Evolutionary conservation across 2,329 filamentous ascomycete genomes (phyloP).

Genomic region (Exophiala bonariae): DNA sequence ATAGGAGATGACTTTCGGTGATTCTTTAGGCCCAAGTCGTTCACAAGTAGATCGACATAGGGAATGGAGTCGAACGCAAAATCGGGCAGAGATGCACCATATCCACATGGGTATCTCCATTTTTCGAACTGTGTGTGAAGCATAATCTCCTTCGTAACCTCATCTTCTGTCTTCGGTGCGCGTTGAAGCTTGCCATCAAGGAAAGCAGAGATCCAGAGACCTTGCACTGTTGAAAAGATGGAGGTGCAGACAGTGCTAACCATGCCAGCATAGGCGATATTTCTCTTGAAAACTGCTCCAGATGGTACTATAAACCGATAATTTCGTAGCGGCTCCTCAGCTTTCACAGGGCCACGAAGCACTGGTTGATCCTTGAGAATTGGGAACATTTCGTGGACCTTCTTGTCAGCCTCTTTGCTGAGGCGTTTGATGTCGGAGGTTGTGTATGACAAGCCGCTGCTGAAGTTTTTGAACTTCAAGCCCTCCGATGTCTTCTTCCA

Average conservation of each 20-base stretch:
- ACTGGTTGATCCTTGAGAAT: constrained; percentile 37
- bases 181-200: constrained; percentile 52
- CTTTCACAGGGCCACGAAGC: constrained; percentile 1
- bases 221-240: constrained; percentile 43
- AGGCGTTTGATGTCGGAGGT: constrained; percentile 16
- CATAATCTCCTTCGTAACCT: constrained; percentile 56
- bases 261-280: constrained; percentile 51
- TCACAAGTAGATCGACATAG: constrained; percentile 68
- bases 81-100: constrained; percentile 62
- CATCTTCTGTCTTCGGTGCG: constrained; percentile 14
- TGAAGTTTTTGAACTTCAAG: constrained; percentile 38
- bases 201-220: constrained; percentile 66
- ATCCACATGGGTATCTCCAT: constrained; percentile 67
- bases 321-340: too few species aligned
- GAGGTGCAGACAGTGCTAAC: constrained; percentile 47
- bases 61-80: constrained; percentile 77
- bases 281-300: constrained; percentile 31
- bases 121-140: constrained; percentile 68
- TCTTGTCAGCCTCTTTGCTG: constrained; percentile 46
- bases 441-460: constrained; percentile 46
- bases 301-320: constrained; percentile 41
- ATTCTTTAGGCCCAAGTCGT: constrained; percentile 62
- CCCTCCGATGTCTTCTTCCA: constrained; percentile 54
- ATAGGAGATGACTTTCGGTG: constrained; percentile 33
- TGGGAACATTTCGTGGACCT: constrained; percentile 54